Evolutionary conservation across 2,329 filamentous ascomycete genomes (phyloP), one percentile per base, ranked within the genome.

Genomic region (Colletotrichum euphorbiae): DNA sequence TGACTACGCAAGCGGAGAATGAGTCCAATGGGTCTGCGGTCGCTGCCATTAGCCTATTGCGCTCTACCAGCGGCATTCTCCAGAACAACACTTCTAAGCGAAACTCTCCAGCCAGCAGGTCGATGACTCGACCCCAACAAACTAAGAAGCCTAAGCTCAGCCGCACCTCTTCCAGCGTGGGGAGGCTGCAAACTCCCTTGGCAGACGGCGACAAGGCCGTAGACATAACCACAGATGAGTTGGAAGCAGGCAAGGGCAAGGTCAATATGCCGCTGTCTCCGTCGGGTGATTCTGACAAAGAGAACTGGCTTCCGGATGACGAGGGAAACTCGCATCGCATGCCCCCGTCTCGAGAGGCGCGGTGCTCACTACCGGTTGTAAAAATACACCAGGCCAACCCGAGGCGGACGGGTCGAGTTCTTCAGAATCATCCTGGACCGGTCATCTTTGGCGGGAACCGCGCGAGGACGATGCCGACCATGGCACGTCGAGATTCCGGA

Each of bases 211-310:
- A 57, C 21, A 40, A 64, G 21, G 46, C 17, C 15, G 7, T 31
- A 11, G n/a, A n/a, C 12, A n/a, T 12, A 17, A 9, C 13, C 13
- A 40, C 11, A 19, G 40, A 50, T 9, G 54, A 60, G 8, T 38
- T 36, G 36, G 74, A 78, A 9, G 71, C 71, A 38, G 64, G 61
- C 21, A 59, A 70, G 65, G 77, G 80, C 56, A 83, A 83, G 67
- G 74, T 80, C 15, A 78, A 77, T 5, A 78, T 78, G 73, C 72
- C 82, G 50, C 74, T 79, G 11, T 81, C 79, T 24, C 76, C 62
- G 31, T 69, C 51, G 77, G 36, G 54, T 55, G 94, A 97, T 74
- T 97, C 93, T 1, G 95, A 98, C 77, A 98, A 98, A 80, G 95
- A 98, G 81, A 98, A 98, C 76, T 97, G 93, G 87, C 87, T 83